These are phyloP conservation scores for Apiospora koreana DNA, from an alignment of 2,329 filamentous ascomycete genomes.

Conservation along the genomic window DNA sequence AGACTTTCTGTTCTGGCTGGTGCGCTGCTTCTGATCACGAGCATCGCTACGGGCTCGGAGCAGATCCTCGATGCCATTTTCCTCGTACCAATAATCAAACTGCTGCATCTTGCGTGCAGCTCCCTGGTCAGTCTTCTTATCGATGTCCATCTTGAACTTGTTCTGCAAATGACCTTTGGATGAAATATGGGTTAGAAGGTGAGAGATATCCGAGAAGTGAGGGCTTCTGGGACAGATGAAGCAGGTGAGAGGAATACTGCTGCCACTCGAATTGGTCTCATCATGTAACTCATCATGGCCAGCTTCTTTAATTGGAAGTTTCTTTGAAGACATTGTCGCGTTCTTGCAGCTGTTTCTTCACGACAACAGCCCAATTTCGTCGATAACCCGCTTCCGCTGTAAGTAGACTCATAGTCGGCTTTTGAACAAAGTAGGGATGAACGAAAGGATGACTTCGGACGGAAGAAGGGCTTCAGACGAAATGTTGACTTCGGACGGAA, in stretches of 20 bases:
- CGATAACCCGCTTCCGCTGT: neutral
- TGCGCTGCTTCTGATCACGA: slow-evolving; percentile 51
- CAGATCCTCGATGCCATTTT: slow-evolving; percentile 69
- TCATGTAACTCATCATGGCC: neutral
- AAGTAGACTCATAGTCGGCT: slow-evolving; percentile 4
- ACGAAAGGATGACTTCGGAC: neutral
- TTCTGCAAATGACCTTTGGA: slow-evolving; percentile 91
- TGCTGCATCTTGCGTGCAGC: slow-evolving; percentile 62
- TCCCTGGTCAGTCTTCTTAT: slow-evolving; percentile 65
- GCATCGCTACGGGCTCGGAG: slow-evolving; percentile 78
- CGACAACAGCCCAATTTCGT: neutral
- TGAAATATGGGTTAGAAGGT: slow-evolving; percentile 86
- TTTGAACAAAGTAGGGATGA: neutral
- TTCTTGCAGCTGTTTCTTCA: no score
- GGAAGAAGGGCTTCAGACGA: neutral
- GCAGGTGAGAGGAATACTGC: slow-evolving; percentile 70
- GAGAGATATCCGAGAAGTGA: slow-evolving; percentile 85
- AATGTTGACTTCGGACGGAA: neutral
- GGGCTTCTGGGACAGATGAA: slow-evolving; percentile 79
- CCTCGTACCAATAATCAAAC: slow-evolving; percentile 79
- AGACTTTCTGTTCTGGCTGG: slow-evolving; percentile 22
- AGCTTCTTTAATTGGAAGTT: neutral
- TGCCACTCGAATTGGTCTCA: neutral
- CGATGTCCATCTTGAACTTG: slow-evolving; percentile 79
- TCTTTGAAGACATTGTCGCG: neutral